These are phyloP conservation scores for Fusarium staphyleae DNA, from an alignment of 2,329 filamentous ascomycete species.

Conservation along the genomic window DNA sequence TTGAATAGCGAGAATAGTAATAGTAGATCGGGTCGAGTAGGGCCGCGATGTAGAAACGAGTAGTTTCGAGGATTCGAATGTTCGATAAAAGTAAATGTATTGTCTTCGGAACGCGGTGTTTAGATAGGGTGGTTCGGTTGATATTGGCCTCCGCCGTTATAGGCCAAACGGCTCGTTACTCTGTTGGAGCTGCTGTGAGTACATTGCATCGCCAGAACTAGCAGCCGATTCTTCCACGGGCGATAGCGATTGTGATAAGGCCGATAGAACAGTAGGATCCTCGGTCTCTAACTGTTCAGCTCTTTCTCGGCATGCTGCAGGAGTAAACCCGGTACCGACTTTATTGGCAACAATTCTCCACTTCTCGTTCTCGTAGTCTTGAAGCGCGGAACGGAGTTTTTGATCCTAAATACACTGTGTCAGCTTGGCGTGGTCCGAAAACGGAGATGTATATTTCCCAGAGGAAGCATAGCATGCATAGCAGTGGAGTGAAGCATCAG, in stretches of 20 bases:
- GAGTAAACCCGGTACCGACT: slow-evolving; percentile 88
- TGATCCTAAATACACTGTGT: slow-evolving; percentile 64
- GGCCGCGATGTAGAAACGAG: slow-evolving; percentile 11
- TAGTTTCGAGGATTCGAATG: slow-evolving; percentile 15
- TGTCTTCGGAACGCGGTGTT: slow-evolving; percentile 7
- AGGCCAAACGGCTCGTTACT: slow-evolving; percentile 36
- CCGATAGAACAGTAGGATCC: slow-evolving; percentile 53
- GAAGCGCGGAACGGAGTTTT: slow-evolving; percentile 77
- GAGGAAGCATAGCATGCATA: too few relatives aligned
- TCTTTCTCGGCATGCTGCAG: slow-evolving; percentile 84
- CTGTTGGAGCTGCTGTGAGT: slow-evolving; percentile 61
- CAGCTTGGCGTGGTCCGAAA: slow-evolving; percentile 1
- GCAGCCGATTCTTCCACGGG: slow-evolving; percentile 49
- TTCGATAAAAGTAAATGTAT: slow-evolving; percentile 10
- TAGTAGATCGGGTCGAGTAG: slow-evolving; percentile 5
- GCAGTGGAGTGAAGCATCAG: background rate
- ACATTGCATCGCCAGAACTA: slow-evolving; percentile 37
- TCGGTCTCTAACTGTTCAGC: slow-evolving; percentile 67
- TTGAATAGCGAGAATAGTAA: background rate
- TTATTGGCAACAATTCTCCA: slow-evolving; percentile 93
- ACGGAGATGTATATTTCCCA: too few relatives aligned
- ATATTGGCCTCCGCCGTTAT: slow-evolving; percentile 13
- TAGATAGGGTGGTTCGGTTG: background rate
- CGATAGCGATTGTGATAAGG: slow-evolving; percentile 59
- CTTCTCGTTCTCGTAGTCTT: slow-evolving; percentile 89